Evolutionary conservation across 2,329 filamentous ascomycete genomes (phyloP), one percentile per base, ranked within the genome.

Genomic region (Ophiostoma sp.): DNA sequence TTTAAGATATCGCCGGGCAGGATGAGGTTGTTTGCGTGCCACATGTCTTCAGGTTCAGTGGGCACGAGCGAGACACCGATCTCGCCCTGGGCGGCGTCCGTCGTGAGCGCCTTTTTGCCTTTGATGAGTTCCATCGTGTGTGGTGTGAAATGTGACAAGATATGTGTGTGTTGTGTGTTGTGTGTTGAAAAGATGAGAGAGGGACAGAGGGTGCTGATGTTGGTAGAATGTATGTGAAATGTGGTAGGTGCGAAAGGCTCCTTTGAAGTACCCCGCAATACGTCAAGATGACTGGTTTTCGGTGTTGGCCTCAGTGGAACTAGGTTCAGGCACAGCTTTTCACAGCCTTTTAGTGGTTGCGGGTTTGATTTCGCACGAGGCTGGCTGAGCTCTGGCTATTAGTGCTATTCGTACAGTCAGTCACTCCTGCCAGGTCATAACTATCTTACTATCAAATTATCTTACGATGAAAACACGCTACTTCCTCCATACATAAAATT

Each of bases 21-120:
- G 77, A 90, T 88, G 74, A 90, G 83, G 81, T 90, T 90, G 80
- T 90, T 88, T 77, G 87, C 87, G 75, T 90, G 87, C 88, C 88
- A 90, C 80, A 86, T 85, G 74, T 85, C 83, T 74, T 85, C 83
- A 48, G 83, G 82, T 36, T 84, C 83, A 36, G 78, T 78, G 22
- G 83, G 82, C 22, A 84, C 75, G n/a, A 85, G 79, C 15, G 80
- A 79, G 22, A 85, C 78, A 73, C 82, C 81, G 15, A 78, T 81
- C 73, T 84, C 82, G 72, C 80, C 77, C 36, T 66, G 61, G 59
- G 84, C 76, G 42, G 81, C 80, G 70, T 82, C 79, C 63, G 84
- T 77, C 66, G 80, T 78, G 69, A 79, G 78, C 50, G 82, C 80
- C 72, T 79, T 80, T 72, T 84, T 84, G 7, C 80, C 80, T 17